phyloP scores from a whole-genome alignment of 2,329 filamentous ascomycete genomes.

The Sporothrix phasma region DNA sequence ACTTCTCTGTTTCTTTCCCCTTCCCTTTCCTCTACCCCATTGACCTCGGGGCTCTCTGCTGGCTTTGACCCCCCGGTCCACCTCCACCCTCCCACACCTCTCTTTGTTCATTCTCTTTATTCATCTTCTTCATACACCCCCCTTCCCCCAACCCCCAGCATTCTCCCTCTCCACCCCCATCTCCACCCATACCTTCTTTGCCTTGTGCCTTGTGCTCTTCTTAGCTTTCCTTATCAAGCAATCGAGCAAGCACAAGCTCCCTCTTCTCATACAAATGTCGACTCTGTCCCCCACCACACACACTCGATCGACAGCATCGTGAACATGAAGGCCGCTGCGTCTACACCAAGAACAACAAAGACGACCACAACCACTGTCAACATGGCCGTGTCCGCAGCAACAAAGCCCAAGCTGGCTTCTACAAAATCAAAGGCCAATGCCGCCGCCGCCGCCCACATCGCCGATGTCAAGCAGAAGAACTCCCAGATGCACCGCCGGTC shows the following conservation, averaged over 20 bases:
- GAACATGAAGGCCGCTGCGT: constrained; percentile 23
- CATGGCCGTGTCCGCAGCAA: constrained; percentile 52
- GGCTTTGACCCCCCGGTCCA: constrained; percentile 17
- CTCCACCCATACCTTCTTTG: constrained; percentile 3
- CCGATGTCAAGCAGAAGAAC: constrained; percentile 45
- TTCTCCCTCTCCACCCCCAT: constrained; percentile 19
- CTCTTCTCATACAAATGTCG: constrained; percentile 48
- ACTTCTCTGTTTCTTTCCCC: too few species aligned
- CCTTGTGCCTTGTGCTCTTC: background rate
- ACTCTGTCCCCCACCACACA: constrained; percentile 49
- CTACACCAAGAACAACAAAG: constrained; percentile 12
- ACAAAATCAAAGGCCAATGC: constrained; percentile 31
- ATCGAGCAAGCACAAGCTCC: constrained; percentile 18
- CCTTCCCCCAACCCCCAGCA: constrained; percentile 19
- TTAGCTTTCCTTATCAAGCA: constrained; percentile 13
- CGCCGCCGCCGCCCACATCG: constrained; percentile 24
- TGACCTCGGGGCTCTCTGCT: constrained; percentile 13
- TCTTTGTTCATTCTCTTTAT: background rate
- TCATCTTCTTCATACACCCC: constrained; percentile 14
- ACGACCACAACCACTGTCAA: constrained; percentile 36
- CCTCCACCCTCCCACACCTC: constrained; percentile 14
- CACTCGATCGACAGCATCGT: constrained; percentile 32
- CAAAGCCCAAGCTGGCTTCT: constrained; percentile 48
- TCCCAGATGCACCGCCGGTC: constrained; percentile 88
- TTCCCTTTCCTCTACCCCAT: background rate